A percentile compares a stretch with the other conserved stretches of the same genome.
These are phyloP conservation scores for Microcera coccophila DNA, from an alignment of 2,329 filamentous ascomycete species.

Conservation along the genomic window DNA sequence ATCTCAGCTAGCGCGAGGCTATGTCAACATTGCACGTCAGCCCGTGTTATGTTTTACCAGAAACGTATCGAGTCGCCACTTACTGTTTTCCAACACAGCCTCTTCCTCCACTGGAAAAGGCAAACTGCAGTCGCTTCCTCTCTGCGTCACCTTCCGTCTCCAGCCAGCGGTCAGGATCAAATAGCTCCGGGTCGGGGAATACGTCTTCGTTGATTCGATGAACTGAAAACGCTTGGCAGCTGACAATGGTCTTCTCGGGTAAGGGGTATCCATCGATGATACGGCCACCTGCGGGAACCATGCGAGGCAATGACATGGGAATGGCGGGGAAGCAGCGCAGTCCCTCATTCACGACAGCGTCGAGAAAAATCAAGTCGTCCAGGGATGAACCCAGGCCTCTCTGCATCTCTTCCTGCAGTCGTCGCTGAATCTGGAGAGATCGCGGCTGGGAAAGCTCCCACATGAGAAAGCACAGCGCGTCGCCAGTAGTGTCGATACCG, in stretches of 20 bases:
- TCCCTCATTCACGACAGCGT: slow-evolving; percentile 60
- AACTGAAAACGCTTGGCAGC: slow-evolving; percentile 58
- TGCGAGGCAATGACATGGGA: slow-evolving; percentile 62
- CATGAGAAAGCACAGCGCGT: slow-evolving; percentile 67
- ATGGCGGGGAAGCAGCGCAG: slow-evolving; percentile 61
- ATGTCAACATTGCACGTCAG: not conserved
- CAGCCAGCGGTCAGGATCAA: slow-evolving; percentile 82
- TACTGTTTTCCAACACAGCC: slow-evolving; percentile 66
- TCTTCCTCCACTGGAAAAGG: slow-evolving; percentile 62
- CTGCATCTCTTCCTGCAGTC: slow-evolving; percentile 50
- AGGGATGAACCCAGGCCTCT: slow-evolving; percentile 35
- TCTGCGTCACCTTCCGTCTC: slow-evolving; percentile 69
- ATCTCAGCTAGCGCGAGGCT: slow-evolving; percentile 62
- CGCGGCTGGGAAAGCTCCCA: slow-evolving; percentile 63
- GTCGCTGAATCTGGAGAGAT: slow-evolving; percentile 48
- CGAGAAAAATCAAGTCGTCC: slow-evolving; percentile 55
- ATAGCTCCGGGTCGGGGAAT: slow-evolving; percentile 74
- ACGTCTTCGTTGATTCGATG: slow-evolving; percentile 59
- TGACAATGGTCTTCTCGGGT: slow-evolving; percentile 53
- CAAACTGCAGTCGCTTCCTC: slow-evolving; percentile 58
- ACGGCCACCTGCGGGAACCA: slow-evolving; percentile 52
- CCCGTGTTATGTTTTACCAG: not conserved
- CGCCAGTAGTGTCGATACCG: slow-evolving; percentile 68
- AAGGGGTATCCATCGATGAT: slow-evolving; percentile 53
- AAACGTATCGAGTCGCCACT: slow-evolving; percentile 34